A percentile compares a stretch with the other conserved stretches of the same genome.
Evolutionary conservation across 108 stramenopile species (phyloP).

Genomic region (Cyclostephanos tholiformis): DNA sequence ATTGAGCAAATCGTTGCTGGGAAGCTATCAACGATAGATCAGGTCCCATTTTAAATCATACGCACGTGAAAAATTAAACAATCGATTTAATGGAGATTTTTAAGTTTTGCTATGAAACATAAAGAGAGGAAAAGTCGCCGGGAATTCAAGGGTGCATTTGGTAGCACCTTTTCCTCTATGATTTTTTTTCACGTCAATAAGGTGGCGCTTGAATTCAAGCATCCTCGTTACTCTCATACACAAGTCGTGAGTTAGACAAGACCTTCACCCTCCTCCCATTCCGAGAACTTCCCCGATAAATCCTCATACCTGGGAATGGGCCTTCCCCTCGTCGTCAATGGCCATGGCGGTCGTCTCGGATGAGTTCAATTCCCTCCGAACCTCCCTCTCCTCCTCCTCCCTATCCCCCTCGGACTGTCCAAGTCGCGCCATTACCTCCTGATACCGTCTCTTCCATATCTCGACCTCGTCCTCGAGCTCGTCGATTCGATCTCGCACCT

Average conservation of each 20-base stretch:
- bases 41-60: not conserved
- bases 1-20: slow-evolving; percentile 34
- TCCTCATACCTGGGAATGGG: slow-evolving; percentile 13
- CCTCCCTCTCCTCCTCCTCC: slow-evolving; percentile 8
- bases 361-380: slow-evolving; percentile 3
- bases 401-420: not conserved
- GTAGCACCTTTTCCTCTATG: not conserved
- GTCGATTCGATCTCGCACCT: slow-evolving; percentile 74
- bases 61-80: not conserved
- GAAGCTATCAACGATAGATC: slow-evolving; percentile 1
- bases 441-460: slow-evolving; percentile 77
- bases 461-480: slow-evolving; percentile 82
- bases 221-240: too few relatives aligned
- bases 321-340: slow-evolving; percentile 18
- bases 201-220: not conserved
- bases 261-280: not conserved
- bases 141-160: not conserved
- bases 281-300: not conserved
- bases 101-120: not conserved
- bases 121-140: not conserved
- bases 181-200: not conserved
- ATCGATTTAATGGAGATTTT: not conserved
- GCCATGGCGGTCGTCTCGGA: slow-evolving; percentile 6
- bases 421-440: slow-evolving; percentile 68
- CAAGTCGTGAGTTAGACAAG: not conserved